Percentiles rank a stretch among this genome's conserved stretches.
phyloP scores from a whole-genome alignment of 768 basidiomycete genomes.

The Xerocomellus dryophilus region DNA sequence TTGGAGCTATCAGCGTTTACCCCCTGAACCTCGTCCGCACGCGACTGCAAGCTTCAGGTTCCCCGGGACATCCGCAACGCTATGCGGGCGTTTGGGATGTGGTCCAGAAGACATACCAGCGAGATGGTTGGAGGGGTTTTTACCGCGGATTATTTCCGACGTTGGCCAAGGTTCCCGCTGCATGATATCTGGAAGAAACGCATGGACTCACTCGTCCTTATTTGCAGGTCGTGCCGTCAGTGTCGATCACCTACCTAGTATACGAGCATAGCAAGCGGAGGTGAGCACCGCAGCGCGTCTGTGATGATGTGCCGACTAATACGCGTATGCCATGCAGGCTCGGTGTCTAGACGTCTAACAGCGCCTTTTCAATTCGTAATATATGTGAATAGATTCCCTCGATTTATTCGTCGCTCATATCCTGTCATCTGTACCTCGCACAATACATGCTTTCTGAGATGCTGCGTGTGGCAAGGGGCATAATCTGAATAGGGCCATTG shows the following conservation, averaged over 20 bases:
- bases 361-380: constrained; percentile 14
- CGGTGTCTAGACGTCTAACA: constrained; percentile 47
- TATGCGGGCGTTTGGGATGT: constrained; percentile 92
- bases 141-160: constrained; percentile 92
- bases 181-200: neutral
- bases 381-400: constrained; percentile 25
- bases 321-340: constrained; percentile 40
- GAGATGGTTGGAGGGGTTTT: constrained; percentile 92
- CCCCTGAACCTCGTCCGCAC: constrained; percentile 91
- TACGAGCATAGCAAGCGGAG: constrained; percentile 83
- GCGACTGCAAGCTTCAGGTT: constrained; percentile 93
- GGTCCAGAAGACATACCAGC: constrained; percentile 67
- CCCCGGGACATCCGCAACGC: constrained; percentile 87
- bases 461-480: constrained; percentile 5
- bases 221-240: constrained; percentile 84
- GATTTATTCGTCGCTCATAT: constrained; percentile 24
- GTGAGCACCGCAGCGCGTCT: constrained; percentile 37
- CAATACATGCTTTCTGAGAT: constrained; percentile 20
- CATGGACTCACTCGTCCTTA: constrained; percentile 1
- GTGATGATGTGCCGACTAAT: constrained; percentile 1
- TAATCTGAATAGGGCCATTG: too few species aligned
- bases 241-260: constrained; percentile 95
- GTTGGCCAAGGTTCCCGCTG: constrained; percentile 70
- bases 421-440: constrained; percentile 27
- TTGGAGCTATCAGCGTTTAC: constrained; percentile 92